These are phyloP conservation scores for Dentipellis sp. DNA, from an alignment of 768 basidiomycete genomes.

Conservation along the genomic window DNA sequence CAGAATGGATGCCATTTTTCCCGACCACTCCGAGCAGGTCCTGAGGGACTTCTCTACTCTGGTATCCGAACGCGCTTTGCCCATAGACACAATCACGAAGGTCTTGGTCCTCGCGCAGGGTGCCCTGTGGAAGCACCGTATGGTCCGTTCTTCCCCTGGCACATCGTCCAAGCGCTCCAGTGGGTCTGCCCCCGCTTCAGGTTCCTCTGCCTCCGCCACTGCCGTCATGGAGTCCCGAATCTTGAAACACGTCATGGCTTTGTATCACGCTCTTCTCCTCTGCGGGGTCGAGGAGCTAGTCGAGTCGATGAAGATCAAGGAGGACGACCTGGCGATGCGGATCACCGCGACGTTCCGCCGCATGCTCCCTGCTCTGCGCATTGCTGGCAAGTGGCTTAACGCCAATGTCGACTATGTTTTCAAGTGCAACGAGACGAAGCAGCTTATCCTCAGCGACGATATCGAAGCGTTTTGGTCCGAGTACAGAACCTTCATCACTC, in stretches of 20 bases:
- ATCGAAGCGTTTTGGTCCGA: constrained; percentile 59
- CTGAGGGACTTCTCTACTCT: constrained; percentile 49
- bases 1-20: constrained; percentile 42
- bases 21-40: constrained; percentile 38
- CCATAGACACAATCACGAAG: constrained; percentile 69
- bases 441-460: constrained; percentile 25
- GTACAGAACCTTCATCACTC: constrained; percentile 57
- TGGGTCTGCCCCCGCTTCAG: constrained; percentile 4
- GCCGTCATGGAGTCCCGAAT: constrained; percentile 53
- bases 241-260: constrained; percentile 54
- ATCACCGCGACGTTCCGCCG: constrained; percentile 85
- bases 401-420: constrained; percentile 39
- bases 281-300: constrained; percentile 56
- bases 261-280: constrained; percentile 55
- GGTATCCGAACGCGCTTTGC: constrained; percentile 59
- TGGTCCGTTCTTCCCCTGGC: constrained; percentile 45
- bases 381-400: constrained; percentile 83
- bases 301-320: constrained; percentile 43
- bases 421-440: constrained; percentile 9
- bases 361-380: constrained; percentile 77
- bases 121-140: constrained; percentile 77
- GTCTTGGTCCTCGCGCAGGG: constrained; percentile 67
- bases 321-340: constrained; percentile 60
- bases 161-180: constrained; percentile 11
- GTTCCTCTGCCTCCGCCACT: constrained; percentile 14